Conservation (phyloP, 805 yeast species). For the Candida endomychidarum region DNA sequence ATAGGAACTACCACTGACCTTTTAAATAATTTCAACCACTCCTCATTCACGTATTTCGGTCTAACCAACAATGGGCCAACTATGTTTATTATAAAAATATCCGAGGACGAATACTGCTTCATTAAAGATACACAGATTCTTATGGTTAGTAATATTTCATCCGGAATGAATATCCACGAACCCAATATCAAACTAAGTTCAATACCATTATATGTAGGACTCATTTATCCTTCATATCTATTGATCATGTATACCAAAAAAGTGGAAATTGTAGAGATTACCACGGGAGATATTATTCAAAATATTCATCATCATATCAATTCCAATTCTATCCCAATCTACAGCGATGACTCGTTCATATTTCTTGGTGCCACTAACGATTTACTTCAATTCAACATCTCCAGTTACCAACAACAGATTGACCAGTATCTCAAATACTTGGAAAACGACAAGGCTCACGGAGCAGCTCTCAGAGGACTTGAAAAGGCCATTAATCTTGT, state of each 20-base stretch:
- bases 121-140: conserved; percentile 33
- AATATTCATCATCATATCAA: conserved; percentile 32
- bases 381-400: conserved; percentile 29
- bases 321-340: conserved; percentile 17
- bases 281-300: conserved; percentile 37
- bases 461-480: conserved; percentile 32
- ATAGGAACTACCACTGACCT: too few relatives aligned
- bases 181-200: conserved; percentile 25
- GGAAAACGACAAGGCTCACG: conserved; percentile 21
- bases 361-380: conserved; percentile 31
- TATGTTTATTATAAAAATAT: conserved; percentile 20
- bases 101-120: conserved; percentile 21
- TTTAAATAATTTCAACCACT: conserved; percentile 16
- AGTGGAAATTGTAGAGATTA: conserved; percentile 35
- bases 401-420: conserved; percentile 32
- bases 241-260: conserved; percentile 30
- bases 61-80: conserved; percentile 29
- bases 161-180: conserved; percentile 11
- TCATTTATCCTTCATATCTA: conserved; percentile 34
- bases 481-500: conserved; percentile 35
- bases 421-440: conserved; percentile 31
- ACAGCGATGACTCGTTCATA: conserved; percentile 7
- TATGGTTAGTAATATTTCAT: conserved; percentile 18
- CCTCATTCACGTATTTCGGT: conserved; percentile 41
- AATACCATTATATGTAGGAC: conserved; percentile 26